Percentiles rank a stretch among this genome's conserved stretches.
Evolutionary conservation across 208 protist genomes (phyloP).

Genomic region (Wallacemonas sp.): DNA sequence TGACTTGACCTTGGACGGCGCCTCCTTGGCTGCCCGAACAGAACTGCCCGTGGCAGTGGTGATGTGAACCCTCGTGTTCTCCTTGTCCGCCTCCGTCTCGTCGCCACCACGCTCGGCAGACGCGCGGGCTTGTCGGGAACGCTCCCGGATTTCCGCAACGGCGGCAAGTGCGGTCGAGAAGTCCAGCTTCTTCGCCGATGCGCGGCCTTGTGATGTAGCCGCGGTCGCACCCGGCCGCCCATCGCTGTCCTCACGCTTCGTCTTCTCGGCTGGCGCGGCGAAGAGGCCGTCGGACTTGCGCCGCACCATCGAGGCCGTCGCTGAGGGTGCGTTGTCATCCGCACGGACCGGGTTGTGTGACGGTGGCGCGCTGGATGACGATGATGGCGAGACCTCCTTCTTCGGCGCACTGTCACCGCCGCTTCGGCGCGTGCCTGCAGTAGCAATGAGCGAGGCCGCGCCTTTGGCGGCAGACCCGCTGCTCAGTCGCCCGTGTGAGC

Average conservation of each 20-base stretch:
- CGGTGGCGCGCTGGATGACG: background rate
- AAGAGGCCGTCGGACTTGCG: constrained; percentile 9
- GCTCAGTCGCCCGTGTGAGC: constrained; percentile 2
- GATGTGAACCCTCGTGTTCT: constrained; percentile 4
- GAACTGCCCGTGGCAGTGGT: background rate
- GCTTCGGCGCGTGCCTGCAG: constrained; percentile 2
- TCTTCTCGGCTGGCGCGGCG: background rate
- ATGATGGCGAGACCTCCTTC: background rate
- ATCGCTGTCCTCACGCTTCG: background rate
- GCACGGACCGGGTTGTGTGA: no score
- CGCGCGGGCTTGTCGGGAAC: constrained; percentile 23
- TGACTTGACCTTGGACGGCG: no score
- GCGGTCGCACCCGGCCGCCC: background rate
- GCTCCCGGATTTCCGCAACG: constrained; percentile 42
- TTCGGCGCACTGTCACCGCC: background rate
- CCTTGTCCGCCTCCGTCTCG: constrained; percentile 19
- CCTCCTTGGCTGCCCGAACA: no score
- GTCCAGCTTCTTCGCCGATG: constrained; percentile 31
- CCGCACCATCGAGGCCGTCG: constrained; percentile 3
- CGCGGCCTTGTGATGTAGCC: background rate
- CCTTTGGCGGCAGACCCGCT: background rate
- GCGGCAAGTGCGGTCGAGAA: constrained; percentile 37
- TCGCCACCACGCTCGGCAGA: background rate
- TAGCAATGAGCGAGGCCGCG: background rate
- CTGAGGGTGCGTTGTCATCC: background rate